Percentiles rank a stretch among this genome's conserved stretches.
phyloP scores from a whole-genome alignment of 2,329 filamentous ascomycete species.

The Fusarium nematophilum region DNA sequence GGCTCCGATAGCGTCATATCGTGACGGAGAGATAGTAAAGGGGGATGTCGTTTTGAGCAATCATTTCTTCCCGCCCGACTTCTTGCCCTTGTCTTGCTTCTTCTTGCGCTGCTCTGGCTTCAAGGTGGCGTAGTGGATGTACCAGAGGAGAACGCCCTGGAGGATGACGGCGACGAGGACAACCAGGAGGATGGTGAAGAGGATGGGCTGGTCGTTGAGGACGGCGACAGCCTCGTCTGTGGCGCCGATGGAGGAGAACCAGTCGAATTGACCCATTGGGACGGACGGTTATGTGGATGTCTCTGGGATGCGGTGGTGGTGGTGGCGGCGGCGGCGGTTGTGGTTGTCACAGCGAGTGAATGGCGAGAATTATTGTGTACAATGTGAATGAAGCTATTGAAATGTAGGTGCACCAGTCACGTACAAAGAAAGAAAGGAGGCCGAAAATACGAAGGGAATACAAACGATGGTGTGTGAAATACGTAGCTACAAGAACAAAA shows the following conservation, averaged over 20 bases:
- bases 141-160: conserved; percentile 63
- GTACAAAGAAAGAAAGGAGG: conserved; percentile 20
- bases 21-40: neutral
- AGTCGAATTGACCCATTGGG: conserved; percentile 66
- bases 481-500: conserved; percentile 21
- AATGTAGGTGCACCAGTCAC: conserved; percentile 42
- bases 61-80: conserved; percentile 43
- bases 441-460: conserved; percentile 8
- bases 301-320: neutral
- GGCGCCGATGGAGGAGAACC: conserved; percentile 66
- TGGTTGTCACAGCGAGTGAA: neutral
- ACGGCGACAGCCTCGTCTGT: conserved; percentile 68
- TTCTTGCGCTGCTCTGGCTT: conserved; percentile 71
- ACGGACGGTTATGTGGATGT: neutral
- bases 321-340: neutral
- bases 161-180: conserved; percentile 62
- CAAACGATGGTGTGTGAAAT: conserved; percentile 6
- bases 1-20: neutral
- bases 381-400: neutral
- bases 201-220: conserved; percentile 69
- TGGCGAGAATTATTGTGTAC: conserved; percentile 12
- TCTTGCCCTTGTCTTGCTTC: conserved; percentile 58
- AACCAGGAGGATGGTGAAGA: conserved; percentile 68
- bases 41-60: neutral
- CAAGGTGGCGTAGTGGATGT: conserved; percentile 69